Conservation (phyloP, 352 stramenopile genomes). For the Globisporangium barbulae region DNA sequence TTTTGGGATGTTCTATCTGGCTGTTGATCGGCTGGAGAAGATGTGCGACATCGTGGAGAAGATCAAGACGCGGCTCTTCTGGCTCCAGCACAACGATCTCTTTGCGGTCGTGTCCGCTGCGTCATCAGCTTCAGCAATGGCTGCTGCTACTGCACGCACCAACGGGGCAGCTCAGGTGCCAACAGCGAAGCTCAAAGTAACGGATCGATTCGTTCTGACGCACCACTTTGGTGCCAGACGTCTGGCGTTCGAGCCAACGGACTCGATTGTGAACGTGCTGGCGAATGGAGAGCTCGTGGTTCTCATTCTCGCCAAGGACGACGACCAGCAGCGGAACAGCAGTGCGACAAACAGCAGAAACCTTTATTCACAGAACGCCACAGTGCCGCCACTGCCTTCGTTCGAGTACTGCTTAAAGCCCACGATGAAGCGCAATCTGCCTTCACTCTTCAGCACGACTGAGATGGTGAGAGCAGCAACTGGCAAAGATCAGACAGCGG, state of each 20-base stretch:
- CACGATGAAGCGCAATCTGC: slow-evolving; percentile 16
- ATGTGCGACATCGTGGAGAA: slow-evolving; percentile 33
- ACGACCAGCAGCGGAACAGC: background rate
- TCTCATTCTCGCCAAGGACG: slow-evolving; percentile 17
- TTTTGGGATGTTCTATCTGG: slow-evolving; percentile 46
- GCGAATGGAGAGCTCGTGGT: slow-evolving; percentile 44
- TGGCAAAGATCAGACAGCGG: background rate
- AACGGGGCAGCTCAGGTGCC: background rate
- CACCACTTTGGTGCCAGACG: slow-evolving; percentile 35
- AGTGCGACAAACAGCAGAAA: background rate
- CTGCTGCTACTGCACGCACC: background rate
- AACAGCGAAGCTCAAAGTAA: slow-evolving; percentile 32
- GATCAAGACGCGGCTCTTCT: slow-evolving; percentile 49
- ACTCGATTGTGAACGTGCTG: slow-evolving; percentile 25
- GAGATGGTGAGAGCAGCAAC: slow-evolving; percentile 6
- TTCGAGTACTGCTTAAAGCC: slow-evolving; percentile 24
- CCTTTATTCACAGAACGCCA: background rate
- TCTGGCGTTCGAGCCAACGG: slow-evolving; percentile 20
- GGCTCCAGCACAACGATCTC: slow-evolving; percentile 56
- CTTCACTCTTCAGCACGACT: slow-evolving; percentile 14
- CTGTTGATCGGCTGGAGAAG: slow-evolving; percentile 20
- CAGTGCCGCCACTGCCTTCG: background rate
- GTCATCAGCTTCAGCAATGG: background rate
- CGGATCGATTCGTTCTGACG: slow-evolving; percentile 29
- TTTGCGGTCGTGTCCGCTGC: slow-evolving; percentile 19